phyloP scores from a whole-genome alignment of 129 eudicot genomes.

The Flaveria trinervia region DNA sequence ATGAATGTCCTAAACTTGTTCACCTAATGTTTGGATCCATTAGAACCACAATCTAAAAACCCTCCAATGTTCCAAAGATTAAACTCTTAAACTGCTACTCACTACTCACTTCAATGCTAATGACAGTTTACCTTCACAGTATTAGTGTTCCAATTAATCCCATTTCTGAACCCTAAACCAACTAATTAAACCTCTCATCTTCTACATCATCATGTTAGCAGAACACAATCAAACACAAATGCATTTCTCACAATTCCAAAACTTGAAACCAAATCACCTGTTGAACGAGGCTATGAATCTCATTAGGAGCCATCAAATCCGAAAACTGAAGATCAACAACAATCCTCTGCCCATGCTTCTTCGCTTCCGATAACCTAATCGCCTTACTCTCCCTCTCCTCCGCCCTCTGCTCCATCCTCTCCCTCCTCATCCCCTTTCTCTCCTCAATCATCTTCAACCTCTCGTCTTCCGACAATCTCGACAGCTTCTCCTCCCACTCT shows the following conservation, averaged over 20 bases:
- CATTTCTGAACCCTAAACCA: constrained; percentile 9
- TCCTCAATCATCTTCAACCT: constrained; percentile 56
- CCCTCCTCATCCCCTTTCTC: constrained; percentile 60
- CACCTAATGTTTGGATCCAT: no score
- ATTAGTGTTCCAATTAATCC: background rate
- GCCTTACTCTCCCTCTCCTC: constrained; percentile 65
- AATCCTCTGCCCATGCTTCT: constrained; percentile 57
- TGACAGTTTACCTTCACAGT: background rate
- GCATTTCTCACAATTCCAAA: background rate
- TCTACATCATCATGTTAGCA: no score
- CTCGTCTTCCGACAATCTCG: constrained; percentile 62
- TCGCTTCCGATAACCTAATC: constrained; percentile 51
- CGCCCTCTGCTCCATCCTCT: constrained; percentile 67
- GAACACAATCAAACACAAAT: background rate
- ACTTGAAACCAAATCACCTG: constrained; percentile 48
- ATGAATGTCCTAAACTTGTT: no score
- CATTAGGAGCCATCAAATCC: constrained; percentile 61
- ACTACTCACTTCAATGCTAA: background rate
- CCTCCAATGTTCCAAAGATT: no score
- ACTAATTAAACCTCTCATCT: background rate
- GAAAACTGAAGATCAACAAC: constrained; percentile 79
- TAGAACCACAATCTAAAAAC: no score
- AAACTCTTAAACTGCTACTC: no score
- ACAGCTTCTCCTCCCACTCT: constrained; percentile 82
- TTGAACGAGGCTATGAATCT: constrained; percentile 77